Evolutionary conservation across 2,329 filamentous ascomycete species (phyloP).

Genomic region (Trichoderma breve): DNA sequence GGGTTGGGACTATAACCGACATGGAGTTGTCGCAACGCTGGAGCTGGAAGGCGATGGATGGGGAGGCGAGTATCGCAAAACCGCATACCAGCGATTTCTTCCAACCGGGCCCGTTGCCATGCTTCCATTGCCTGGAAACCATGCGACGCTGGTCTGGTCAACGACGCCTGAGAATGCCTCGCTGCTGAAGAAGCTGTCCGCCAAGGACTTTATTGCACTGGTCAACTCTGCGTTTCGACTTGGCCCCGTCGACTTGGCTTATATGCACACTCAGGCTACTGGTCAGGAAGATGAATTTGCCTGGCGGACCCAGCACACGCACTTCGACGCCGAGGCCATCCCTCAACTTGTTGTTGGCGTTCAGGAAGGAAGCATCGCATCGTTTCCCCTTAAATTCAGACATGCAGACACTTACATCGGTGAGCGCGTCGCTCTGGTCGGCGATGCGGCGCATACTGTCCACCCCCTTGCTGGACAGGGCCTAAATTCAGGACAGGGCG

Average conservation of each 20-base stretch:
- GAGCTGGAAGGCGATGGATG: slow-evolving; percentile 63
- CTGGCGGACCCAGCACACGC: slow-evolving; percentile 79
- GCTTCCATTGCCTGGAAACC: slow-evolving; percentile 80
- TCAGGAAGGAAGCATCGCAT: slow-evolving; percentile 77
- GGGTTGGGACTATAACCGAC: slow-evolving; percentile 90
- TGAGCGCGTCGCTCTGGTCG: slow-evolving; percentile 86
- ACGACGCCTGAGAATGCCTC: slow-evolving; percentile 79
- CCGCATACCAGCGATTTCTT: slow-evolving; percentile 92
- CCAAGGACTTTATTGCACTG: slow-evolving; percentile 75
- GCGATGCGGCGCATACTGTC: slow-evolving; percentile 92
- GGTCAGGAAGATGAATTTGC: slow-evolving; percentile 70
- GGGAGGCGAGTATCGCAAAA: slow-evolving; percentile 58
- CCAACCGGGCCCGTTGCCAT: slow-evolving; percentile 89
- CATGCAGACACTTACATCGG: slow-evolving; percentile 93
- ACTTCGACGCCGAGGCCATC: slow-evolving; percentile 49
- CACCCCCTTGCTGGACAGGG: slow-evolving; percentile 95
- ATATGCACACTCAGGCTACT: slow-evolving; percentile 65
- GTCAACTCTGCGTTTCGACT: slow-evolving; percentile 94
- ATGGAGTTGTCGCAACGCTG: slow-evolving; percentile 89
- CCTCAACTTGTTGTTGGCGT: slow-evolving; percentile 68
- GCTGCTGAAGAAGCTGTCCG: slow-evolving; percentile 70
- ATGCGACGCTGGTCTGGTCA: slow-evolving; percentile 89
- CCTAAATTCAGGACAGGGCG: slow-evolving; percentile 87
- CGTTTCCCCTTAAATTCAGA: slow-evolving; percentile 85
- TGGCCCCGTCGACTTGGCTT: slow-evolving; percentile 73